Evolutionary conservation across 1,284 basidiomycete genomes (phyloP).

Genomic region (Rhodotorula sp.): DNA sequence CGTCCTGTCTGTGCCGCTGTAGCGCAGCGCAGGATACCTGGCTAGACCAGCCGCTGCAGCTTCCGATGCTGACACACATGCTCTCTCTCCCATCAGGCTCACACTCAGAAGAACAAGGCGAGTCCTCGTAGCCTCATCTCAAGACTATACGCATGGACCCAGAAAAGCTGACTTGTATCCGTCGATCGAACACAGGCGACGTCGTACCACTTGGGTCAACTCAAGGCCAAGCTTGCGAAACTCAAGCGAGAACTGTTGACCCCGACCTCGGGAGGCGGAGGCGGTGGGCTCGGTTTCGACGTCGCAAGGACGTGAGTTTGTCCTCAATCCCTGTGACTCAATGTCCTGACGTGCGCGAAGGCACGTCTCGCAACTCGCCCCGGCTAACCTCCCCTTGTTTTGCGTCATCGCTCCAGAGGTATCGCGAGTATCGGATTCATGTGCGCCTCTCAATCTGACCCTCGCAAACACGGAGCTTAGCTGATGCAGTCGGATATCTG

Average conservation of each 20-base stretch:
- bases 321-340: no score
- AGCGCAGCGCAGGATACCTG: neutral
- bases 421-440: constrained; percentile 95
- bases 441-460: constrained; percentile 51
- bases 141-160: neutral
- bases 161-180: neutral
- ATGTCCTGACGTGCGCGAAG: no score
- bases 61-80: neutral
- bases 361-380: neutral
- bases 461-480: no score
- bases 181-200: constrained; percentile 38
- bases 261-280: constrained; percentile 75
- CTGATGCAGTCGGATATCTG: constrained; percentile 48
- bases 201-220: constrained; percentile 64
- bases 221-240: constrained; percentile 97
- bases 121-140: neutral
- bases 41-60: neutral
- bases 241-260: constrained; percentile 90
- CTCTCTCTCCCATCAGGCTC: constrained; percentile 19
- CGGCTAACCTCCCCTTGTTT: neutral
- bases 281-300: constrained; percentile 67
- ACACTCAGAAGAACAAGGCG: constrained; percentile 94
- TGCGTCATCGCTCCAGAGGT: constrained; percentile 55
- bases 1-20: no score
- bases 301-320: constrained; percentile 23